Evolutionary conservation across 148 eudicot species (phyloP).

Genomic region (Diospyros kaki): DNA sequence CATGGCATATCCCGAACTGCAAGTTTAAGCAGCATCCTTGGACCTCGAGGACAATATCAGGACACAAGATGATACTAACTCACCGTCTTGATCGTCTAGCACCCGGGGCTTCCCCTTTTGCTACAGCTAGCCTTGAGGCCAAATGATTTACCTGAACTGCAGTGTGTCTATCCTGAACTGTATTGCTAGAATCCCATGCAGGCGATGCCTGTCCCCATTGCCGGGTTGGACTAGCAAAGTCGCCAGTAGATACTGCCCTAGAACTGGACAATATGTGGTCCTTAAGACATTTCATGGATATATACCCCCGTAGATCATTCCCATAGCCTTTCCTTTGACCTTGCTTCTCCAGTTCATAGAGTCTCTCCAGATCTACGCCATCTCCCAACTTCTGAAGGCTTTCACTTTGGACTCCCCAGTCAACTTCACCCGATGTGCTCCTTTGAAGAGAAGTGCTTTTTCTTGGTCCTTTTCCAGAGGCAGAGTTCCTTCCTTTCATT

Average conservation of each 20-base stretch:
- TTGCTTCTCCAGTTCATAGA: conserved; percentile 36
- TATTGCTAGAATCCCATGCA: conserved; percentile 28
- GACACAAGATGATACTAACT: not conserved
- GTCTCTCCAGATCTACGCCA: conserved; percentile 23
- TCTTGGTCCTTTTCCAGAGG: conserved; percentile 43
- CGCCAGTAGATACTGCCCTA: conserved; percentile 32
- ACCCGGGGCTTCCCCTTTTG: conserved; percentile 24
- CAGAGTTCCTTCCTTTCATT: conserved; percentile 40
- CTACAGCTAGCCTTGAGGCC: conserved; percentile 25
- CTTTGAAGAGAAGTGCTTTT: conserved; percentile 50
- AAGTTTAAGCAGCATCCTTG: conserved; percentile 1
- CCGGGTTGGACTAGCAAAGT: conserved; percentile 33
- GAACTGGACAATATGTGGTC: conserved; percentile 54
- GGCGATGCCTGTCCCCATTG: conserved; percentile 37
- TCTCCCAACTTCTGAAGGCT: conserved; percentile 17
- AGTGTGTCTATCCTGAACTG: conserved; percentile 16
- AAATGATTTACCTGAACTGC: conserved; percentile 18
- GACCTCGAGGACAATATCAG: not conserved
- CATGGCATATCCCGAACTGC: not conserved
- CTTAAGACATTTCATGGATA: conserved; percentile 35
- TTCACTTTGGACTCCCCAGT: conserved; percentile 38
- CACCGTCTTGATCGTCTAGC: conserved; percentile 28
- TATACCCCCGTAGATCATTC: conserved; percentile 41
- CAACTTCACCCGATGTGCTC: conserved; percentile 58
- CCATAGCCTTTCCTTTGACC: conserved; percentile 43